Percentiles rank a stretch among this genome's conserved stretches.
phyloP scores from a whole-genome alignment of 345 rosid species.

The Brassica incana region DNA sequence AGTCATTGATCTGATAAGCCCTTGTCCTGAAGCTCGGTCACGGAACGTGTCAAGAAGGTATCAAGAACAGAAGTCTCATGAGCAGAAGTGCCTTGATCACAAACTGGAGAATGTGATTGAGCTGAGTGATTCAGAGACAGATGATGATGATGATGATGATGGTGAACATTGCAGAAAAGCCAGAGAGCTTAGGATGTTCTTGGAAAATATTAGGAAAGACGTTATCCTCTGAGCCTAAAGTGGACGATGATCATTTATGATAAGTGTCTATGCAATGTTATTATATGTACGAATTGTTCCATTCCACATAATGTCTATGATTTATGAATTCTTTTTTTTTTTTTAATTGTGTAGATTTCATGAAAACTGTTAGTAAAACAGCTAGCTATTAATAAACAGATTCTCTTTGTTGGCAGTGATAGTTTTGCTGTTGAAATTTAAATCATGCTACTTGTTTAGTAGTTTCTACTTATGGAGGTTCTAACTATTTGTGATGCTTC shows the following conservation, averaged over 20 bases:
- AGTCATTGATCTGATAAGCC: slow-evolving; percentile 78
- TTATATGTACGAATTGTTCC: neutral
- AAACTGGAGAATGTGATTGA: slow-evolving; percentile 46
- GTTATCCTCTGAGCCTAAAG: slow-evolving; percentile 29
- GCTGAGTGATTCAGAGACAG: slow-evolving; percentile 74
- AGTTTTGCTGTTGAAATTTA: neutral
- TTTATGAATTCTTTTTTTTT: neutral
- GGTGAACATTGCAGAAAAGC: slow-evolving; percentile 59
- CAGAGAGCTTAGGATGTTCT: slow-evolving; percentile 62
- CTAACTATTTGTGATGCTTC: slow-evolving; percentile 2
- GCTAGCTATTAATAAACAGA: neutral
- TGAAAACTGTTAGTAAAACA: neutral
- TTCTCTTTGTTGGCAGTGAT: neutral
- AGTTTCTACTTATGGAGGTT: neutral
- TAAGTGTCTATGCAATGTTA: neutral
- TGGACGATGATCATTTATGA: slow-evolving; percentile 20
- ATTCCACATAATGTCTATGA: neutral
- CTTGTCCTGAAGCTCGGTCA: slow-evolving; percentile 45
- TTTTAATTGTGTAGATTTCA: neutral
- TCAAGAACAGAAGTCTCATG: slow-evolving; percentile 26
- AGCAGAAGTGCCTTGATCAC: slow-evolving; percentile 30
- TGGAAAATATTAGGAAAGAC: slow-evolving; percentile 55
- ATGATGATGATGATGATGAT: slow-evolving; percentile 44
- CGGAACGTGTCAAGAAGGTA: slow-evolving; percentile 33
- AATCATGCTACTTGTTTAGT: neutral